phyloP scores from a whole-genome alignment of 257 asterid genomes.

The Solanum stenotomum region DNA sequence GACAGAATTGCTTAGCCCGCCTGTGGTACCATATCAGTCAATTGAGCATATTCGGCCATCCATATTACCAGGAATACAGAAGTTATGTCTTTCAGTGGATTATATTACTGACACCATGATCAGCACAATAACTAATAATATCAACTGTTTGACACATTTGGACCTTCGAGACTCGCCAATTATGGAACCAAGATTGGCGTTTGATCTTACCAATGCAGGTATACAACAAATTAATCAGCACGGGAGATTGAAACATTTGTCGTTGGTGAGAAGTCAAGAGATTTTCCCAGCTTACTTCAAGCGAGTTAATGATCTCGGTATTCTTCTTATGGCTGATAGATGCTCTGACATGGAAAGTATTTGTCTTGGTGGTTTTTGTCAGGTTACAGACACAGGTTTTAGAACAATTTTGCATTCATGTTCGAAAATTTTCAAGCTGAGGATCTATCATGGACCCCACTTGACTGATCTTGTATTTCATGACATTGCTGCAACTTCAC shows the following conservation, averaged over 20 bases:
- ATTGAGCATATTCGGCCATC: conserved; percentile 27
- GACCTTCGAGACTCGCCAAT: conserved; percentile 94
- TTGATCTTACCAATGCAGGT: conserved; percentile 88
- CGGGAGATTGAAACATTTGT: conserved; percentile 88
- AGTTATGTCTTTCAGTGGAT: conserved; percentile 78
- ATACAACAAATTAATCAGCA: conserved; percentile 74
- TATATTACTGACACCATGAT: conserved; percentile 86
- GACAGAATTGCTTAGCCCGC: conserved; percentile 70
- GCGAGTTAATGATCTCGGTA: conserved; percentile 94
- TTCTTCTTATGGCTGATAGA: conserved; percentile 91
- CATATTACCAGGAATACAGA: conserved; percentile 59
- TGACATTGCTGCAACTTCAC: conserved; percentile 77
- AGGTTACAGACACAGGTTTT: conserved; percentile 88
- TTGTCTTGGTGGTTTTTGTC: conserved; percentile 90
- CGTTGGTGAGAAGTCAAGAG: conserved; percentile 80
- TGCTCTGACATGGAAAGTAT: conserved; percentile 88
- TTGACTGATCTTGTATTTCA: conserved; percentile 89
- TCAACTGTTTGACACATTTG: conserved; percentile 54
- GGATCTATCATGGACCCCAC: conserved; percentile 72
- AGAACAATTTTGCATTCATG: conserved; percentile 86
- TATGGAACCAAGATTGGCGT: conserved; percentile 73
- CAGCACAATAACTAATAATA: conserved; percentile 49
- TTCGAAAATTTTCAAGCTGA: conserved; percentile 53
- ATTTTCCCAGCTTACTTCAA: conserved; percentile 66
- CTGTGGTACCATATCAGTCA: conserved; percentile 39